phyloP scores from a whole-genome alignment of 176 grass and related monocot genomes.

The Zoysia pacifica region DNA sequence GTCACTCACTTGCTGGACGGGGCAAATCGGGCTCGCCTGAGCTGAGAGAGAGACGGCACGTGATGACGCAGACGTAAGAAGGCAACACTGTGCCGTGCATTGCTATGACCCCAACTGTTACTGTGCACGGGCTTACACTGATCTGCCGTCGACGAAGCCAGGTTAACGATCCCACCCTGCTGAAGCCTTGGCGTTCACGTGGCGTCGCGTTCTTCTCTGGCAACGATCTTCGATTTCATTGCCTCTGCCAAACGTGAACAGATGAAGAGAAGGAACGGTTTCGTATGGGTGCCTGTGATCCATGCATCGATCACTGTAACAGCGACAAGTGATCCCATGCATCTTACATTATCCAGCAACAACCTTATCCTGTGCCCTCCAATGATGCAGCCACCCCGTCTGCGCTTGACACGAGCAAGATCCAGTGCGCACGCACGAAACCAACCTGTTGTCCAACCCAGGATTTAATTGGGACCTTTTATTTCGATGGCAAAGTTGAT shows the following conservation, averaged over 20 bases:
- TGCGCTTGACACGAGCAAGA: neutral
- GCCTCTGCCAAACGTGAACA: neutral
- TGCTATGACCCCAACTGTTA: too few species aligned
- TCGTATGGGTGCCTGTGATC: neutral
- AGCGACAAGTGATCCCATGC: neutral
- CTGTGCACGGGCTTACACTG: too few species aligned
- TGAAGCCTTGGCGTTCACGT: too few species aligned
- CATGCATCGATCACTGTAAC: neutral
- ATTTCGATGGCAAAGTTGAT: neutral
- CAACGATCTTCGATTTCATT: neutral
- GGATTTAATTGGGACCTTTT: neutral
- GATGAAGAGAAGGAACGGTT: neutral
- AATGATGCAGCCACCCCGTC: constrained; percentile 9
- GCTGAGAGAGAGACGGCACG: too few species aligned
- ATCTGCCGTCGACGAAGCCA: too few species aligned
- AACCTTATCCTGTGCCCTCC: constrained; percentile 29
- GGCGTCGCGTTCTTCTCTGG: too few species aligned
- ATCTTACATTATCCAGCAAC: constrained; percentile 10
- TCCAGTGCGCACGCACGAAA: neutral
- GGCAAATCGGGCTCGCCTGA: constrained; percentile 14
- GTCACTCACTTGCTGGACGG: constrained; percentile 30
- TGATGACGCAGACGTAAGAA: too few species aligned
- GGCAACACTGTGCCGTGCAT: too few species aligned
- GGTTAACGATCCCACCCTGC: too few species aligned
- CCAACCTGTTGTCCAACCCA: neutral